A percentile compares a stretch with the other conserved stretches of the same genome.
Evolutionary conservation across 331 rosid genomes (phyloP).

Genomic region (Saraca asoca): DNA sequence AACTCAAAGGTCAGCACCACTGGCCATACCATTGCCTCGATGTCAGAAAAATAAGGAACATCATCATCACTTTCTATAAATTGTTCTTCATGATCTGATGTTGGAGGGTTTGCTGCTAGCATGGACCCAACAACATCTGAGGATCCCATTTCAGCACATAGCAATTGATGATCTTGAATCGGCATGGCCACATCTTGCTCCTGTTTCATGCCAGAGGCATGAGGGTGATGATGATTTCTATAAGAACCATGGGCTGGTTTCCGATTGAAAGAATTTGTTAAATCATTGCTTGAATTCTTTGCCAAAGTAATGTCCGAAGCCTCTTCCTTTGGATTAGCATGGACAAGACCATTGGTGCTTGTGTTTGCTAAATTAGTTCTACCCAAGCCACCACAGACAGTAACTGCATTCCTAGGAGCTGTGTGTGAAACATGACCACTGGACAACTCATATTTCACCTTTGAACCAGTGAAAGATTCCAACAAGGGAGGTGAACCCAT

Average conservation of each 20-base stretch:
- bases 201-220: slow-evolving; percentile 46
- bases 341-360: slow-evolving; percentile 38
- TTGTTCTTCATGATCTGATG: slow-evolving; percentile 53
- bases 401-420: slow-evolving; percentile 44
- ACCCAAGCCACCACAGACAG: slow-evolving; percentile 40
- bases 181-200: slow-evolving; percentile 45
- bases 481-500: slow-evolving; percentile 45
- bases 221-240: slow-evolving; percentile 43
- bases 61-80: slow-evolving; percentile 75
- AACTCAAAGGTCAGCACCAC: slow-evolving; percentile 16
- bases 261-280: slow-evolving; percentile 42
- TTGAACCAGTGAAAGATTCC: slow-evolving; percentile 46
- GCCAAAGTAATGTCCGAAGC: slow-evolving; percentile 31
- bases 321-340: slow-evolving; percentile 46
- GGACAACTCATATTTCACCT: slow-evolving; percentile 46
- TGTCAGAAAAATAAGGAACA: slow-evolving; percentile 80
- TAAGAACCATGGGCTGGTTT: slow-evolving; percentile 45
- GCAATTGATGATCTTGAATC: slow-evolving; percentile 44
- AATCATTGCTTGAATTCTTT: slow-evolving; percentile 40
- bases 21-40: slow-evolving; percentile 87
- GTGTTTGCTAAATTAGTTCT: slow-evolving; percentile 43
- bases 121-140: slow-evolving; percentile 42
- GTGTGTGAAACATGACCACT: slow-evolving; percentile 39
- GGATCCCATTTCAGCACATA: slow-evolving; percentile 46
- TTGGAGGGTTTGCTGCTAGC: slow-evolving; percentile 42